Base-by-base conservation (phyloP, 2,329 filamentous ascomycete genomes). In the Penicillium sp. region DNA sequence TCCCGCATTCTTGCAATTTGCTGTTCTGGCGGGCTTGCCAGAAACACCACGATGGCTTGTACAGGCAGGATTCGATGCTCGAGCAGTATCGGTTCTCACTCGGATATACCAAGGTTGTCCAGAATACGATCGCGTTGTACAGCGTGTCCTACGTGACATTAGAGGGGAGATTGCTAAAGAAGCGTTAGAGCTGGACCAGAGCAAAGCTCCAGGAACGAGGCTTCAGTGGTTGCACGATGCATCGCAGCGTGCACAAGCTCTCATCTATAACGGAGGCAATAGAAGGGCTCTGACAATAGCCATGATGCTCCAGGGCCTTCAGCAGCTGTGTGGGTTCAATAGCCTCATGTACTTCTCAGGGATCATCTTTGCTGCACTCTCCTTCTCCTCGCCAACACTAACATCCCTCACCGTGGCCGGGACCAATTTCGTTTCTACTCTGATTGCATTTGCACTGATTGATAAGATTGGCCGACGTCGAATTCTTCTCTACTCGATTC, bases 311-410 rank as follows among this genome's bases (percentile, higher is more conserved):
- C 90, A 96, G 59, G 87, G 82, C 0, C 71, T 94, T 5, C 91
- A 96, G 66, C 91, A 97, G 63, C 75, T 94, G 1, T 93, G 86
- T 56, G 89, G 87, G 1, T 93, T 93, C 65, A 94, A 95, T 68
- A 89, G 86, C 8, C 73, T 95, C 19, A 94, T 94, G 87, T 94
- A 94, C 66, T 94, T 88, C 60, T 88, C 86, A 0, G 86, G 85
- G 3, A 89, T 86, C 6, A 87, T 91, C 19, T 91, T 91, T 59
- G 77, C 79, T 2, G 75, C 88, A 20, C 76, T 94, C 1, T 84
- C 84, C 1, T 94, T 94, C 61, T 75, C 77, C 28, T 84, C 81
- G 39, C 87, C 88, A 4, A 93, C 87, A 0, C 75, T 91, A 34
- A 88, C 86, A 1, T 87, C 87, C 1, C 76, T 94, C 43, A 83